These are phyloP conservation scores for Diaporthe capsici DNA, from an alignment of 2,329 filamentous ascomycete species.

Conservation along the genomic window DNA sequence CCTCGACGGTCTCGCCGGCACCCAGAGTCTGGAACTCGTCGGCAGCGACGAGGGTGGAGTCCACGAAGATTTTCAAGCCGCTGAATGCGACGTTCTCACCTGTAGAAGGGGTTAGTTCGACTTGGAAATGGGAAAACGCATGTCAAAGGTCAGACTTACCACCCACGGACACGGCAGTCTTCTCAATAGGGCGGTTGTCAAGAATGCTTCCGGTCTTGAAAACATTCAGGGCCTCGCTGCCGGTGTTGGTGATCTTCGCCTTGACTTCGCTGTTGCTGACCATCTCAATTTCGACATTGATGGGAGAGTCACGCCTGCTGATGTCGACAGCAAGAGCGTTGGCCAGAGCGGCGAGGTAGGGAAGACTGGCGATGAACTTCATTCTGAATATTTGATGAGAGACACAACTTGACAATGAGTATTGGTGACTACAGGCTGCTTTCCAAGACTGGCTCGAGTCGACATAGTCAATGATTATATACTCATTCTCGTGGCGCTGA, in stretches of 20 bases:
- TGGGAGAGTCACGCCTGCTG: constrained; percentile 55
- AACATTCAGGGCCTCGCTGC: constrained; percentile 62
- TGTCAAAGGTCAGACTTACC: constrained; percentile 52
- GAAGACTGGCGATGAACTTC: constrained; percentile 56
- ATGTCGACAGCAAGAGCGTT: constrained; percentile 26
- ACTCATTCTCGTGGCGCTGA: not conserved
- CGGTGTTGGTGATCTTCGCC: constrained; percentile 67
- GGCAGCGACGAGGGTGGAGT: constrained; percentile 59
- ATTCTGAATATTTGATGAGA: constrained; percentile 48
- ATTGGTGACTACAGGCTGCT: not conserved
- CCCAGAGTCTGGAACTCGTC: constrained; percentile 65
- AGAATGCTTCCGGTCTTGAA: constrained; percentile 68
- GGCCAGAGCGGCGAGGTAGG: constrained; percentile 51
- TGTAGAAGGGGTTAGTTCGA: constrained; percentile 52
- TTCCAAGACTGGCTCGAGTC: not conserved
- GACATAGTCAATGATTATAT: not conserved
- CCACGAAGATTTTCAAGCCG: constrained; percentile 65
- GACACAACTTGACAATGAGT: not conserved
- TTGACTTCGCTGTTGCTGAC: constrained; percentile 67
- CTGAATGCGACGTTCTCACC: constrained; percentile 63
- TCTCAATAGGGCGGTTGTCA: constrained; percentile 59
- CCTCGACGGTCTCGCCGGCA: constrained; percentile 64
- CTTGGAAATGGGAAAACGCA: too few species aligned
- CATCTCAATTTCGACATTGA: constrained; percentile 62
- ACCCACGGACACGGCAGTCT: constrained; percentile 56